Conservation (phyloP, 257 asterid species). For the Fraxinus excelsior region DNA sequence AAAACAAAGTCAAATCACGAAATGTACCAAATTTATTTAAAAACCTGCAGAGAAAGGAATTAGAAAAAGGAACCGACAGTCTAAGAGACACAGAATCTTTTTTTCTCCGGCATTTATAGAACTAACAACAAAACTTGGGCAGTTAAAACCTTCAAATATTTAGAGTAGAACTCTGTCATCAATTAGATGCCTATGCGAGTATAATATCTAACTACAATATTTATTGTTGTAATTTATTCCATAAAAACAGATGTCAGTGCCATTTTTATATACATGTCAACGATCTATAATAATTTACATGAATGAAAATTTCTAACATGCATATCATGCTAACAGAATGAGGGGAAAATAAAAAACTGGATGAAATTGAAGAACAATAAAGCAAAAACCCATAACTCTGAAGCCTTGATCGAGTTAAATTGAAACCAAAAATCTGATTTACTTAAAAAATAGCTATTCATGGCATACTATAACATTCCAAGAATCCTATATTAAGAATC, state of each 20-base stretch:
- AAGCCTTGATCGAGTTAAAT: slow-evolving; percentile 32
- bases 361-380: slow-evolving; percentile 11
- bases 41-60: slow-evolving; percentile 31
- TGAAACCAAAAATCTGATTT: slow-evolving; percentile 26
- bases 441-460: slow-evolving; percentile 18
- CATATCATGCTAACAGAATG: not conserved
- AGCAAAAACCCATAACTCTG: not conserved
- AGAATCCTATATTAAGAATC: slow-evolving; percentile 33
- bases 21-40: slow-evolving; percentile 17
- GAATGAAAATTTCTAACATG: not conserved
- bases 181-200: slow-evolving; percentile 3
- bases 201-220: not conserved
- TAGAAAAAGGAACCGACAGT: not conserved
- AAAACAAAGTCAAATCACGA: slow-evolving; percentile 37
- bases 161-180: not conserved
- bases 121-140: not conserved
- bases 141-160: not conserved
- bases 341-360: not conserved
- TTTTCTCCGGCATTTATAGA: not conserved
- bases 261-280: slow-evolving; percentile 3
- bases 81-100: not conserved
- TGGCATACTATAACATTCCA: slow-evolving; percentile 21
- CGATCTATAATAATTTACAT: not conserved
- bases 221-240: not conserved
- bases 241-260: not conserved